Conservation (phyloP, 768 basidiomycete species). For the Calvatia gigantea region DNA sequence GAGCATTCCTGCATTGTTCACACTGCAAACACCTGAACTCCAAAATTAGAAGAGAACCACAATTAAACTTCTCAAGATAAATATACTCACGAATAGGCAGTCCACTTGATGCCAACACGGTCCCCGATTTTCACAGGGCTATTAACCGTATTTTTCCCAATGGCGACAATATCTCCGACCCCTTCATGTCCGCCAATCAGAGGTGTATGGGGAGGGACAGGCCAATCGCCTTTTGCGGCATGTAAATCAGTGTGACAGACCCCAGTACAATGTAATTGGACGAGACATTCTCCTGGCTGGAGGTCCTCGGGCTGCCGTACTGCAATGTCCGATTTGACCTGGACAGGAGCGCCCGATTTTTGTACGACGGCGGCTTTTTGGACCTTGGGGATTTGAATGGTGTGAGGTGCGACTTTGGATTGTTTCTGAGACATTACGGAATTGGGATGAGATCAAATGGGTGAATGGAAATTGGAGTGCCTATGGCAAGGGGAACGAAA, state of each 20-base stretch:
- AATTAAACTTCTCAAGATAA: background rate
- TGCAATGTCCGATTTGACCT: slow-evolving; percentile 45
- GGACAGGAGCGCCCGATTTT: slow-evolving; percentile 27
- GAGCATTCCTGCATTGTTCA: slow-evolving; percentile 72
- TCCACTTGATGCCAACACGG: slow-evolving; percentile 82
- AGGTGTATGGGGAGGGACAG: slow-evolving; percentile 56
- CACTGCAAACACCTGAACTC: slow-evolving; percentile 57
- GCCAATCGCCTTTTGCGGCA: slow-evolving; percentile 78
- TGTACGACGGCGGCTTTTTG: slow-evolving; percentile 43
- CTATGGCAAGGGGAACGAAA: background rate
- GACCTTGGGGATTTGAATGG: slow-evolving; percentile 31
- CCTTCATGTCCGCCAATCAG: slow-evolving; percentile 86
- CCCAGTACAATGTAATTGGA: slow-evolving; percentile 74
- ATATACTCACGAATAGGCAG: slow-evolving; percentile 49
- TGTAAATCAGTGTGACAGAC: slow-evolving; percentile 90
- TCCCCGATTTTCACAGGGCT: slow-evolving; percentile 73
- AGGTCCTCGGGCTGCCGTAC: slow-evolving; percentile 55
- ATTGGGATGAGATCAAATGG: background rate
- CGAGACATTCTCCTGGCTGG: slow-evolving; percentile 66
- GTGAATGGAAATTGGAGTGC: background rate
- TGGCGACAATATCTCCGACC: slow-evolving; percentile 77
- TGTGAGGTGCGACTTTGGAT: background rate
- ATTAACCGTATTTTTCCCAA: slow-evolving; percentile 57
- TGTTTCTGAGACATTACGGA: slow-evolving; percentile 5
- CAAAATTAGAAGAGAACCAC: background rate